Percentiles rank a stretch among this genome's conserved stretches.
These are phyloP conservation scores for Drechslerella coelobrocha DNA, from an alignment of 2,329 filamentous ascomycete genomes.

Conservation along the genomic window DNA sequence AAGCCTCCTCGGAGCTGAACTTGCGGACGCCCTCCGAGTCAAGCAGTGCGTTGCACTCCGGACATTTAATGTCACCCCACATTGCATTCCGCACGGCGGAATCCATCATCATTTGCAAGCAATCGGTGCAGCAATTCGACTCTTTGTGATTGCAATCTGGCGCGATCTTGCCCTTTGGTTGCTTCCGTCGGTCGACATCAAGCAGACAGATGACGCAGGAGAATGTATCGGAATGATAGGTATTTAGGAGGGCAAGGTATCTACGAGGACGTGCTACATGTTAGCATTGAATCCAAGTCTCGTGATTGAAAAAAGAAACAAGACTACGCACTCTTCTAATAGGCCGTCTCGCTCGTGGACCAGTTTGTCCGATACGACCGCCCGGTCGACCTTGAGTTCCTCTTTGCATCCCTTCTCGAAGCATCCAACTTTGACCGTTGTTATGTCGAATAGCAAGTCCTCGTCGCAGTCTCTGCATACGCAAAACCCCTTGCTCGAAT, in stretches of 20 bases:
- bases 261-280: background rate
- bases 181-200: constrained; percentile 34
- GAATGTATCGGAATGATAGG: constrained; percentile 36
- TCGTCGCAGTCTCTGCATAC: constrained; percentile 43
- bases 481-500: constrained; percentile 27
- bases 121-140: constrained; percentile 34
- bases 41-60: constrained; percentile 31
- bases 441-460: constrained; percentile 38
- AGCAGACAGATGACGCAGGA: constrained; percentile 35
- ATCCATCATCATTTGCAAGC: constrained; percentile 43
- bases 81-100: constrained; percentile 46
- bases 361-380: constrained; percentile 28
- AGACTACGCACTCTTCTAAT: constrained; percentile 29
- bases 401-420: constrained; percentile 43
- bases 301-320: background rate
- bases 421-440: constrained; percentile 36
- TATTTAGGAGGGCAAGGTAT: constrained; percentile 33
- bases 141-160: constrained; percentile 37
- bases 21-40: constrained; percentile 32
- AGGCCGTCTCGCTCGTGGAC: constrained; percentile 20
- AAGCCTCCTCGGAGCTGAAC: constrained; percentile 33
- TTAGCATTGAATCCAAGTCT: constrained; percentile 1
- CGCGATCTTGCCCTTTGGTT: constrained; percentile 37
- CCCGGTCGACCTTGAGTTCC: constrained; percentile 30
- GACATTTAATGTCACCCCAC: constrained; percentile 48